Evolutionary conservation across 768 basidiomycete genomes (phyloP).

Genomic region (Lentinula boryana): DNA sequence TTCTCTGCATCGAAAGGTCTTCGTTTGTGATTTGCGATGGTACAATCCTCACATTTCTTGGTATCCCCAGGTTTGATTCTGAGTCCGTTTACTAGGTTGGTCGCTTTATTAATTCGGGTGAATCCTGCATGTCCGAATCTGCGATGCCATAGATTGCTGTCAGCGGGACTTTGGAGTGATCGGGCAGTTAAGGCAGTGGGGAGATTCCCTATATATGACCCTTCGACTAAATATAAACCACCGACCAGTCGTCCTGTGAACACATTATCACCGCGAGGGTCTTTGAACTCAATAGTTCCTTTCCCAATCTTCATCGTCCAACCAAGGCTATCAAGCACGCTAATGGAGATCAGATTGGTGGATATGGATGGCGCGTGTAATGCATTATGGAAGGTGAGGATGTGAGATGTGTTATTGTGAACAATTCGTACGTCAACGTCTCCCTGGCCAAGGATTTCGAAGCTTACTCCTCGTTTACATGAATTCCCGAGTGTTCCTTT

Average conservation of each 20-base stretch:
- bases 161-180: neutral
- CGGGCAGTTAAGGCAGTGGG: neutral
- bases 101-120: neutral
- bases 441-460: slow-evolving; percentile 7
- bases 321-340: neutral
- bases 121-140: slow-evolving; percentile 3
- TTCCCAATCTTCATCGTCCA: neutral
- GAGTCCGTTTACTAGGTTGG: neutral
- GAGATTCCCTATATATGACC: too few relatives aligned
- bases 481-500: neutral
- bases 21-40: neutral
- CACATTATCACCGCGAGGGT: neutral
- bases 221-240: too few relatives aligned
- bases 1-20: neutral
- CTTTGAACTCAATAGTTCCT: neutral
- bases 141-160: slow-evolving; percentile 1
- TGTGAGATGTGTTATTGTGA: neutral
- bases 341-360: slow-evolving; percentile 9
- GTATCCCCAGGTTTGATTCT: neutral
- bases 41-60: neutral
- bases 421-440: neutral
- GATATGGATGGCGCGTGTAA: slow-evolving; percentile 10
- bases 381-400: slow-evolving; percentile 8
- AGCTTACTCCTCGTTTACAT: neutral
- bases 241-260: neutral